These are phyloP conservation scores for Raffaelea ambrosiae DNA, from an alignment of 2,329 filamentous ascomycete genomes.

Conservation along the genomic window DNA sequence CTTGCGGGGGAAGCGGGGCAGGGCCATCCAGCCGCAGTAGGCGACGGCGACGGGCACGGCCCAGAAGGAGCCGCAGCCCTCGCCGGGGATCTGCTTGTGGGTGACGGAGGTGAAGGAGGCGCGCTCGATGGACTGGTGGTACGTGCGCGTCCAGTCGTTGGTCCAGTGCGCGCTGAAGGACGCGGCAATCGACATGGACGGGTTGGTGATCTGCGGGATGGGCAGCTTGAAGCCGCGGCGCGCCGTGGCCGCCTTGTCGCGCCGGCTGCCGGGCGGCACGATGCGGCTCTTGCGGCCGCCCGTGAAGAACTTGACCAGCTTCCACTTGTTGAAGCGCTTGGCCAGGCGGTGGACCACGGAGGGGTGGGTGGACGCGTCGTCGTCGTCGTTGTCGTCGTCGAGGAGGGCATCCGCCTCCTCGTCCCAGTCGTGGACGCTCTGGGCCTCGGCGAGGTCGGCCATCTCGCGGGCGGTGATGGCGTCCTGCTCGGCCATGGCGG, in stretches of 20 bases:
- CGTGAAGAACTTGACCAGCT: neutral
- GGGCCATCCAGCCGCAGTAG: conserved; percentile 10
- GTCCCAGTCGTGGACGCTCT: neutral
- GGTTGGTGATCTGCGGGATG: neutral
- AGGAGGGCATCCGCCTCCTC: too few species aligned
- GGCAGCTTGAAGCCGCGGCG: neutral
- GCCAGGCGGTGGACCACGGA: neutral
- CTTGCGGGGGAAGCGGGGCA: conserved; percentile 4
- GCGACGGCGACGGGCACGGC: conserved; percentile 7
- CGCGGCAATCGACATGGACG: neutral
- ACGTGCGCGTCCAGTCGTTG: conserved; percentile 8
- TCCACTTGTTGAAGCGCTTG: neutral
- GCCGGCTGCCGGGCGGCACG: neutral
- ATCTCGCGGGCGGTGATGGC: neutral
- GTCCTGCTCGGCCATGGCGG: neutral
- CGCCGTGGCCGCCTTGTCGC: neutral
- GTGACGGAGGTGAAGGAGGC: conserved; percentile 8
- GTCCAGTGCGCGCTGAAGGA: conserved; percentile 8
- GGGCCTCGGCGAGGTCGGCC: neutral
- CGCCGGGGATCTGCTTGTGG: conserved; percentile 10
- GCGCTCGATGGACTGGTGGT: conserved; percentile 5
- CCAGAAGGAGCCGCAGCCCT: conserved; percentile 15
- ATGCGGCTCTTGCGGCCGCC: neutral
- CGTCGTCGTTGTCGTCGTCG: neutral
- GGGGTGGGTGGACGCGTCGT: too few species aligned